These are phyloP conservation scores for Alternaria triticimaculans DNA, from an alignment of 2,329 filamentous ascomycete genomes.

Conservation along the genomic window DNA sequence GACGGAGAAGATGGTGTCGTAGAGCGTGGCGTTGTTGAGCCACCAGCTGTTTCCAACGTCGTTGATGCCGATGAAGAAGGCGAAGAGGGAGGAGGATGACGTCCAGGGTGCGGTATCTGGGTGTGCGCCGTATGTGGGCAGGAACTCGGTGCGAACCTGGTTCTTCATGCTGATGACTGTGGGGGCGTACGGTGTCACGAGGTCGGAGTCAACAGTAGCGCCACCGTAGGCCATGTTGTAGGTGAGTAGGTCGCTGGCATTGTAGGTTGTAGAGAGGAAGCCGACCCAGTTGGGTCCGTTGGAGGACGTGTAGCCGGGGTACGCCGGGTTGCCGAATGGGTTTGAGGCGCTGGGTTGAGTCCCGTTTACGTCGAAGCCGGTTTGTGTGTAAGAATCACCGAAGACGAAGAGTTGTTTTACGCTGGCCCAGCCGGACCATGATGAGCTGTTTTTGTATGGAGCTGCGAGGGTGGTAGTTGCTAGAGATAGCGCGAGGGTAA, in stretches of 20 bases:
- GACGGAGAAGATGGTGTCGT: slow-evolving; percentile 46
- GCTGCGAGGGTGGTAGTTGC: slow-evolving; percentile 28
- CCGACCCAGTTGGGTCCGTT: slow-evolving; percentile 65
- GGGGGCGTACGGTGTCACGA: slow-evolving; percentile 57
- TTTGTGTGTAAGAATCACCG: slow-evolving; percentile 67
- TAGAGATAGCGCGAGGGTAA: slow-evolving; percentile 29
- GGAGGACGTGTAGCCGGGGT: slow-evolving; percentile 51
- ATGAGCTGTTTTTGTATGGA: slow-evolving; percentile 19
- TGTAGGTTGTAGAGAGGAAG: slow-evolving; percentile 48
- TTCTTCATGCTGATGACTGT: slow-evolving; percentile 60
- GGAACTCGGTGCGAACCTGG: slow-evolving; percentile 56
- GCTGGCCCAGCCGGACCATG: slow-evolving; percentile 43
- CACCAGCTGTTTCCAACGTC: slow-evolving; percentile 61
- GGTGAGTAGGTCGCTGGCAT: slow-evolving; percentile 54
- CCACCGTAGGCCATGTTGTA: slow-evolving; percentile 61
- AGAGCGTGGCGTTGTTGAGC: slow-evolving; percentile 43
- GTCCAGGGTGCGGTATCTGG: slow-evolving; percentile 52
- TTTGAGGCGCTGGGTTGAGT: slow-evolving; percentile 60
- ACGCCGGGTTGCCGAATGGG: slow-evolving; percentile 67
- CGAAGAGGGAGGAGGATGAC: slow-evolving; percentile 55
- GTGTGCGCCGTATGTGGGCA: slow-evolving; percentile 50
- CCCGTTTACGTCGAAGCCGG: slow-evolving; percentile 62
- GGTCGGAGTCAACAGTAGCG: slow-evolving; percentile 50
- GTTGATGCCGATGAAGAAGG: slow-evolving; percentile 64
- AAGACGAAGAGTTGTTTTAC: slow-evolving; percentile 47